A percentile compares a stretch with the other conserved stretches of the same genome.
These are phyloP conservation scores for Delitschia confertaspora DNA, from an alignment of 495 filamentous ascomycete genomes.

Conservation along the genomic window DNA sequence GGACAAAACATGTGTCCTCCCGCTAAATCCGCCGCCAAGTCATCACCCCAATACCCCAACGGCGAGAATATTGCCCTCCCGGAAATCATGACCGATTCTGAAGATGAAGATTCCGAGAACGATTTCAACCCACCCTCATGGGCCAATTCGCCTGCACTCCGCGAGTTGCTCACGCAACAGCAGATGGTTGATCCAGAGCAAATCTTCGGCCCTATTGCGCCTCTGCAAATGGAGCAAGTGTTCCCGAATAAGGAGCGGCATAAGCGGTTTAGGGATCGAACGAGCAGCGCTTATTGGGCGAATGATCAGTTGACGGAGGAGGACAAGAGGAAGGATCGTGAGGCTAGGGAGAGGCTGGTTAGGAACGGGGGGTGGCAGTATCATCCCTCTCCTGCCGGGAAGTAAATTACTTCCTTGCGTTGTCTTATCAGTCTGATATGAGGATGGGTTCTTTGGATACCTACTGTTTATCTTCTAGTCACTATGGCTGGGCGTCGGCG, in stretches of 20 bases:
- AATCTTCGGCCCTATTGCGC: slow-evolving; percentile 80
- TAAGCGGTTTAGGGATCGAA: slow-evolving; percentile 76
- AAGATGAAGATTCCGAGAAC: slow-evolving; percentile 66
- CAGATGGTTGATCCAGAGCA: slow-evolving; percentile 76
- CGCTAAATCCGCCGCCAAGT: slow-evolving; percentile 45
- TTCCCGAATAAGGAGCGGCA: slow-evolving; percentile 77
- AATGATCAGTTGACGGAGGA: slow-evolving; percentile 84
- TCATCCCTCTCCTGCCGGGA: slow-evolving; percentile 63
- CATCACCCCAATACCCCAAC: slow-evolving; percentile 69
- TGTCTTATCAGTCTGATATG: too few relatives aligned
- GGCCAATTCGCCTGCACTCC: slow-evolving; percentile 75
- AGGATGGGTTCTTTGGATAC: too few relatives aligned
- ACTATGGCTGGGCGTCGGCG: too few relatives aligned
- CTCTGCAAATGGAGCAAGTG: slow-evolving; percentile 87
- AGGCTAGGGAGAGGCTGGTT: slow-evolving; percentile 68
- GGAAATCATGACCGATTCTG: slow-evolving; percentile 79
- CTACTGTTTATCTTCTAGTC: too few relatives aligned
- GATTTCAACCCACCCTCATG: slow-evolving; percentile 60
- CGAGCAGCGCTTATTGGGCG: slow-evolving; percentile 89
- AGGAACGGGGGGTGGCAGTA: slow-evolving; percentile 83
- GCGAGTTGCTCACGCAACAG: slow-evolving; percentile 58
- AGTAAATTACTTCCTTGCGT: too few relatives aligned
- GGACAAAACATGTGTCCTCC: slow-evolving; percentile 34
- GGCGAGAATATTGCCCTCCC: slow-evolving; percentile 78
- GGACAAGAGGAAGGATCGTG: slow-evolving; percentile 69